A percentile compares a stretch with the other conserved stretches of the same genome.
phyloP scores from a whole-genome alignment of 805 yeast species.

The Pichia eremophila region DNA sequence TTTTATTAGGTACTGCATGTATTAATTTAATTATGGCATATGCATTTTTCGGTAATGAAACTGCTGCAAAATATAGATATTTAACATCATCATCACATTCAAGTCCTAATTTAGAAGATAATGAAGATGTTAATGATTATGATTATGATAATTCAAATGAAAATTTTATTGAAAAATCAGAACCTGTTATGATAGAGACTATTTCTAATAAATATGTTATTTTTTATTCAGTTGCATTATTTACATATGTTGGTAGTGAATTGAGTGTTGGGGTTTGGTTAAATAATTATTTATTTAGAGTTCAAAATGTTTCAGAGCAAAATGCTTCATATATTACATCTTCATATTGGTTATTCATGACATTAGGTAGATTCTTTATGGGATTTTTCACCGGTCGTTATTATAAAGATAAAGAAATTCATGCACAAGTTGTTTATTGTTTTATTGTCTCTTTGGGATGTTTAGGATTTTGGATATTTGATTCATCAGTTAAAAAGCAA shows the following conservation, averaged over 20 bases:
- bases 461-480: constrained; percentile 25
- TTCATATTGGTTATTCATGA: constrained; percentile 42
- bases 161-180: neutral
- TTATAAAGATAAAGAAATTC: constrained; percentile 28
- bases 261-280: constrained; percentile 46
- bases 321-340: constrained; percentile 40
- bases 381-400: constrained; percentile 42
- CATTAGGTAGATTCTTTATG: constrained; percentile 36
- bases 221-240: constrained; percentile 33
- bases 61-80: constrained; percentile 35
- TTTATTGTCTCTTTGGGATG: constrained; percentile 26
- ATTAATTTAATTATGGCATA: constrained; percentile 19
- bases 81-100: constrained; percentile 5
- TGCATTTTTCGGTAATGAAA: constrained; percentile 32
- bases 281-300: constrained; percentile 36
- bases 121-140: too few relatives aligned
- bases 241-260: constrained; percentile 44
- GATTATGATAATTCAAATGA: constrained; percentile 12
- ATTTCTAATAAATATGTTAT: constrained; percentile 30
- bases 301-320: constrained; percentile 29
- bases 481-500: constrained; percentile 18
- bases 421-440: constrained; percentile 35
- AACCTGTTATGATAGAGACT: constrained; percentile 13
- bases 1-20: constrained; percentile 26
- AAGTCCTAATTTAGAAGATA: too few relatives aligned